Conservation (phyloP, 345 rosid genomes). For the Murraya paniculata region DNA sequence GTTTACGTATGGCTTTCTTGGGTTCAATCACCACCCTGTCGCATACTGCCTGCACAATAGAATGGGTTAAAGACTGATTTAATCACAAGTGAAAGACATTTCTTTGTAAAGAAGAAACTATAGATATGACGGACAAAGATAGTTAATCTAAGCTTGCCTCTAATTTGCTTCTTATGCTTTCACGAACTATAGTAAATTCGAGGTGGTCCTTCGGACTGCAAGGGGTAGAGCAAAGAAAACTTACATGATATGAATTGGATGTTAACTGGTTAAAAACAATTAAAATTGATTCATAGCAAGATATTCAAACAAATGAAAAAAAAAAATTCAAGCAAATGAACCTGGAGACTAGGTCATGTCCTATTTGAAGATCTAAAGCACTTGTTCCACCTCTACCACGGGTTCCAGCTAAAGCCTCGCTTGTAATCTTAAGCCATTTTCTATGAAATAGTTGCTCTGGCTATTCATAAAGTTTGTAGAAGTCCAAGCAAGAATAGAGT, state of each 20-base stretch:
- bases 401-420: slow-evolving; percentile 92
- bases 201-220: slow-evolving; percentile 82
- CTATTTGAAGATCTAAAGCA: slow-evolving; percentile 65
- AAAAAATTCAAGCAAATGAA: slow-evolving; percentile 13
- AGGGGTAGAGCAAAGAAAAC: slow-evolving; percentile 1
- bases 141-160: slow-evolving; percentile 43
- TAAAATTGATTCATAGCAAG: not conserved
- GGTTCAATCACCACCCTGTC: slow-evolving; percentile 58
- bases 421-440: slow-evolving; percentile 56
- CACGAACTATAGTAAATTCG: slow-evolving; percentile 83
- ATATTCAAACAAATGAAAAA: not conserved
- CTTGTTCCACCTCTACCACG: slow-evolving; percentile 74
- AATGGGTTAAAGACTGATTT: not conserved
- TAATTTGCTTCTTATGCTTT: slow-evolving; percentile 67
- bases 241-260: not conserved
- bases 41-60: slow-evolving; percentile 58
- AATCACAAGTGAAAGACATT: not conserved
- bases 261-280: slow-evolving; percentile 2
- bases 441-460: slow-evolving; percentile 94
- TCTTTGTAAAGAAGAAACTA: not conserved
- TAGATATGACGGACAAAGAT: not conserved
- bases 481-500: slow-evolving; percentile 38
- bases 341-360: slow-evolving; percentile 81
- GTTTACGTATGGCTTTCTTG: slow-evolving; percentile 63
- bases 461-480: slow-evolving; percentile 57